Percentiles rank a stretch among this genome's conserved stretches.
These are phyloP conservation scores for Phaffia tasmanica DNA, from an alignment of 768 basidiomycete species.

Conservation along the genomic window DNA sequence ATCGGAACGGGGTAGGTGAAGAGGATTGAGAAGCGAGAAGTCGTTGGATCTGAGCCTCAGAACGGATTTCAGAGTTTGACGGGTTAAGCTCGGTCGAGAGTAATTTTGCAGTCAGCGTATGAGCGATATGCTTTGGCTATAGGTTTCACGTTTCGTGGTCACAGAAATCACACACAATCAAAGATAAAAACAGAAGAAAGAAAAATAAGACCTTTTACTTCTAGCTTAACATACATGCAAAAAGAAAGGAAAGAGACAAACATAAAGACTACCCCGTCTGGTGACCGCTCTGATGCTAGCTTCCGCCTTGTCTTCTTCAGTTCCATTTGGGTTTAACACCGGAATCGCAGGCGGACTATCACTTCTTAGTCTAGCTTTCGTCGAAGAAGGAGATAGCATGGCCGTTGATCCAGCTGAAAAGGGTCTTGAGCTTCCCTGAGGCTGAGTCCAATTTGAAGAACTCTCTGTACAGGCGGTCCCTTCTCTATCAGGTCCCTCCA, in stretches of 20 bases:
- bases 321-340: no score
- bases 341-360: no score
- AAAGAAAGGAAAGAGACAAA: neutral
- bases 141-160: slow-evolving; percentile 8
- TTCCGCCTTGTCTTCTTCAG: no score
- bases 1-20: neutral
- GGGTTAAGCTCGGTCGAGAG: slow-evolving; percentile 8
- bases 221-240: neutral
- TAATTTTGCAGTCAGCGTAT: neutral
- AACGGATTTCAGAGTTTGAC: neutral
- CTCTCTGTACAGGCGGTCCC: no score
- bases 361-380: no score
- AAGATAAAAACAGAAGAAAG: neutral
- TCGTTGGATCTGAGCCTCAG: slow-evolving; percentile 11
- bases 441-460: no score
- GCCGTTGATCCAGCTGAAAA: no score
- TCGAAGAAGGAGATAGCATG: no score
- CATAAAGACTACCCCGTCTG: neutral
- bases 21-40: slow-evolving; percentile 9
- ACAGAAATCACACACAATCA: neutral
- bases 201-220: neutral
- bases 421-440: no score
- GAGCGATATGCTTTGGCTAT: slow-evolving; percentile 9
- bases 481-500: no score
- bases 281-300: no score